These are phyloP conservation scores for Emergomyces africanus DNA, from an alignment of 2,329 filamentous ascomycete species.

Conservation along the genomic window DNA sequence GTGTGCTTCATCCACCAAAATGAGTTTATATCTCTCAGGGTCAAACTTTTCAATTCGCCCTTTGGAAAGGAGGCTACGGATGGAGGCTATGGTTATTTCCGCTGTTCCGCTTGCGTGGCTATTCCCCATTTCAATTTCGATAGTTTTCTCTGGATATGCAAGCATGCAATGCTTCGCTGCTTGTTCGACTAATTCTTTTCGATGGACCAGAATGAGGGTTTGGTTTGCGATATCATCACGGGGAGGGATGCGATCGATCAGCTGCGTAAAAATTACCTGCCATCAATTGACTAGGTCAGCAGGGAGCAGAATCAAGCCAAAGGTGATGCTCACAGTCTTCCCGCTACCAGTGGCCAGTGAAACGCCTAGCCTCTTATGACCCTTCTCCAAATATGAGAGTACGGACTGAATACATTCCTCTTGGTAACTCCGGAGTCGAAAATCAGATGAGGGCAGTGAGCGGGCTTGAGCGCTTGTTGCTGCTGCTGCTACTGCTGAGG, in stretches of 20 bases:
- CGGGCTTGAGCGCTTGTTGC: slow-evolving; percentile 4
- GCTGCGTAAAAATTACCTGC: slow-evolving; percentile 87
- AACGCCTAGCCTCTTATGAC: slow-evolving; percentile 68
- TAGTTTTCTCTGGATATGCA: slow-evolving; percentile 64
- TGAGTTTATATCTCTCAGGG: slow-evolving; percentile 65
- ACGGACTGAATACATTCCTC: slow-evolving; percentile 84
- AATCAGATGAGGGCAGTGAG: slow-evolving; percentile 15
- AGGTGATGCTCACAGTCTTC: slow-evolving; percentile 54
- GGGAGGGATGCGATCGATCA: slow-evolving; percentile 64
- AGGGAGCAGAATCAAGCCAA: neutral
- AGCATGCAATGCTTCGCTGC: slow-evolving; percentile 71
- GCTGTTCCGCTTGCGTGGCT: slow-evolving; percentile 63
- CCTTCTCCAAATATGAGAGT: slow-evolving; percentile 52
- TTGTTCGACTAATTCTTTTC: slow-evolving; percentile 87
- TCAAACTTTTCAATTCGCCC: slow-evolving; percentile 74
- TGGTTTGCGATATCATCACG: slow-evolving; percentile 48
- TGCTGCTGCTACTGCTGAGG: slow-evolving; percentile 13
- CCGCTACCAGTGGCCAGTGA: slow-evolving; percentile 80
- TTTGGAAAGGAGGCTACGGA: slow-evolving; percentile 69
- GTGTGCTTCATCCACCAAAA: slow-evolving; percentile 92
- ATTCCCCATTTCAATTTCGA: slow-evolving; percentile 88
- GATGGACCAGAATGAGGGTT: slow-evolving; percentile 83
- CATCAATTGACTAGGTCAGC: slow-evolving; percentile 4
- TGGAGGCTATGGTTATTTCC: slow-evolving; percentile 87
- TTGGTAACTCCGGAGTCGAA: slow-evolving; percentile 70